Base-by-base conservation (phyloP, 2,329 filamentous ascomycete genomes). In the Aureobasidium leucospermi region DNA sequence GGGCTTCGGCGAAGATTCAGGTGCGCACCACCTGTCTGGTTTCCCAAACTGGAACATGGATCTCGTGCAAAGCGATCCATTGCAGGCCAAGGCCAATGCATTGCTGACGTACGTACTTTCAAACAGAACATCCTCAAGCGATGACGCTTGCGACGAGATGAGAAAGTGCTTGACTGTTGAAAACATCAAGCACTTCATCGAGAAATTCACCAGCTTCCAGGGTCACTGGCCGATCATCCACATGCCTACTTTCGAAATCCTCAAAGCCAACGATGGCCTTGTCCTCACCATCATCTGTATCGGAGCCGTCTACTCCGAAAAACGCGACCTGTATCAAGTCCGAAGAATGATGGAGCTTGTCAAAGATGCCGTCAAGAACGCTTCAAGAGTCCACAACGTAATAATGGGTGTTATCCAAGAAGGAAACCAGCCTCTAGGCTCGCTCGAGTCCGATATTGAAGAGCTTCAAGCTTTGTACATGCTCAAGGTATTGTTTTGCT, bases 171-270 rank as follows among this genome's bases (percentile, higher is more conserved):
- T 89, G 66, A 84, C 84, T 51, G 79, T 83, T 61, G 82, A 86
- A 65, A 87, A 87, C 70, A 79, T 89, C 69, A 85, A 84, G 75
- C 81, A 85, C 68, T 89, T 89, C 69, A 79, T 89, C 70, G 81
- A 85, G 66, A 80, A 85, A 67, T 90, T 88, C 76, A 84, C 81
- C 61, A 85, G 88, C 71, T 90, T 86, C 71, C 85, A 89, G 70
- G 80, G 83, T 62, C 87, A 91, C 71, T 89, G 88, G 75, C 84
- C 87, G 19, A 79, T 88, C 65, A 79, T 90, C 56, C 87, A 91
- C 68, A 79, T 87, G 70, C 81, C 86, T 38, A 88, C 86, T 8
- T 89, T 90, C 73, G 81, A 84, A 67, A 81, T 88, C 57, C 77
- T 81, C 62, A 80, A 85, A 63, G 82, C 84, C 48, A 85, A 86